Percentiles rank a stretch among this genome's conserved stretches.
Evolutionary conservation across 2,329 filamentous ascomycete species (phyloP).

Genomic region (Cadophora malorum): DNA sequence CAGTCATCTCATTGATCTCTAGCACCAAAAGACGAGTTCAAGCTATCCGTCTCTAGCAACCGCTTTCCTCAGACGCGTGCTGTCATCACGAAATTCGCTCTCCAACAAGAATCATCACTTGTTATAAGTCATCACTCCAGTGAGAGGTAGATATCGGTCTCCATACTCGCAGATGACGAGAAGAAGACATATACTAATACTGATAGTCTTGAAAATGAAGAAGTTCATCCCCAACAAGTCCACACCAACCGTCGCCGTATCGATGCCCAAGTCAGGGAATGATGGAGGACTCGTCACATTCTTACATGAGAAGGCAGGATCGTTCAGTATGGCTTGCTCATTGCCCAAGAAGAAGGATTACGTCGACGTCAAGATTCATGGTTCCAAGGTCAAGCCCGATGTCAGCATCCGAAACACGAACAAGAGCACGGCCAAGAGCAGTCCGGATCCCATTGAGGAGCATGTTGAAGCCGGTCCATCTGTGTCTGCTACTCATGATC

Average conservation of each 20-base stretch:
- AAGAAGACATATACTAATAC: neutral
- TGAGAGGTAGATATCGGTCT: neutral
- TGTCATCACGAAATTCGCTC: neutral
- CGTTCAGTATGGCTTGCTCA: neutral
- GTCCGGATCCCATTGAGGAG: neutral
- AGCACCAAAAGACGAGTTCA: too few species aligned
- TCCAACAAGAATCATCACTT: neutral
- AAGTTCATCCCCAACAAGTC: neutral
- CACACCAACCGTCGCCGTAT: neutral
- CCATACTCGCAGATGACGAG: neutral
- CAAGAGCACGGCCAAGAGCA: neutral
- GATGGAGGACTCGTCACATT: neutral
- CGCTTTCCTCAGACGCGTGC: neutral
- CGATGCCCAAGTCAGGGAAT: neutral
- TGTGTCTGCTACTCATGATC: neutral
- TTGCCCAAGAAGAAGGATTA: neutral
- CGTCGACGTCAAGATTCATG: neutral
- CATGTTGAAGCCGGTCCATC: neutral
- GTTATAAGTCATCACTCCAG: neutral
- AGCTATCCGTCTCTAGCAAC: neutral
- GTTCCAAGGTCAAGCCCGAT: neutral
- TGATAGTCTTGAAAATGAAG: neutral
- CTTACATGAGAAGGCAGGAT: neutral
- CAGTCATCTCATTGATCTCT: neutral
- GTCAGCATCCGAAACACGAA: neutral